A percentile compares a stretch with the other conserved stretches of the same genome.
These are phyloP conservation scores for Auriscalpium microsporum DNA, from an alignment of 768 basidiomycete species.

Conservation along the genomic window DNA sequence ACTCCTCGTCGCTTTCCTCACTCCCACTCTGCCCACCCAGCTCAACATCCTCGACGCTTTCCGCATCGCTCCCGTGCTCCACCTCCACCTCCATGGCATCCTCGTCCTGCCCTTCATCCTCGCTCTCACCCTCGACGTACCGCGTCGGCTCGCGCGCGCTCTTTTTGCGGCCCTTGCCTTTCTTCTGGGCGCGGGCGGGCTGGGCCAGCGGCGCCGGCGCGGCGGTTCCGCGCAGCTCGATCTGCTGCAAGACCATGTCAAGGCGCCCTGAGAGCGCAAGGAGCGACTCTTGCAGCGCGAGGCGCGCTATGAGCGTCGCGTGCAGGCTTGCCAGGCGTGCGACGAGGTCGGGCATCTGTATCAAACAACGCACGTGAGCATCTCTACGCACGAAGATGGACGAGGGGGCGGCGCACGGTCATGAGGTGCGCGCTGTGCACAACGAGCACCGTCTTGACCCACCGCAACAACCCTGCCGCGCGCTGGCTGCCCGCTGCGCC, in stretches of 20 bases:
- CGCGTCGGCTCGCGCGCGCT: slow-evolving; percentile 27
- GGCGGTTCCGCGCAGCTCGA: slow-evolving; percentile 77
- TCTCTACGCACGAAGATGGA: neutral
- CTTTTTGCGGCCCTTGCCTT: slow-evolving; percentile 26
- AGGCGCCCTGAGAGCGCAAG: slow-evolving; percentile 81
- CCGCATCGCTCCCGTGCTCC: slow-evolving; percentile 56
- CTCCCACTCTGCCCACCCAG: slow-evolving; percentile 55
- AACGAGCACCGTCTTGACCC: slow-evolving; percentile 75
- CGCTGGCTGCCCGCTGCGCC: slow-evolving; percentile 75
- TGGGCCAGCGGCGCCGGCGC: slow-evolving; percentile 48
- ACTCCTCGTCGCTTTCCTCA: slow-evolving; percentile 40
- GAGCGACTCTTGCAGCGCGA: slow-evolving; percentile 77
- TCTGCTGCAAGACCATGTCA: slow-evolving; percentile 90
- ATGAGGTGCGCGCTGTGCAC: slow-evolving; percentile 88
- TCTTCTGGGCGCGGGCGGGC: slow-evolving; percentile 20
- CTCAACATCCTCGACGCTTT: slow-evolving; percentile 74
- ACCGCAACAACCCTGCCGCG: slow-evolving; percentile 58
- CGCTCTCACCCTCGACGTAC: slow-evolving; percentile 79
- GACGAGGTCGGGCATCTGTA: slow-evolving; percentile 87
- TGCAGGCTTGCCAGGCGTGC: slow-evolving; percentile 80
- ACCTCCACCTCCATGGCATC: slow-evolving; percentile 38
- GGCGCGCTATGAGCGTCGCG: slow-evolving; percentile 66
- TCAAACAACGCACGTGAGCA: slow-evolving; percentile 8
- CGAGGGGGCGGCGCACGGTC: slow-evolving; percentile 54
- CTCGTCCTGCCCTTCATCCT: slow-evolving; percentile 51